A percentile compares a stretch with the other conserved stretches of the same genome.
These are phyloP conservation scores for Furcasterigmium furcatum DNA, from an alignment of 2,329 filamentous ascomycete genomes.

Conservation along the genomic window DNA sequence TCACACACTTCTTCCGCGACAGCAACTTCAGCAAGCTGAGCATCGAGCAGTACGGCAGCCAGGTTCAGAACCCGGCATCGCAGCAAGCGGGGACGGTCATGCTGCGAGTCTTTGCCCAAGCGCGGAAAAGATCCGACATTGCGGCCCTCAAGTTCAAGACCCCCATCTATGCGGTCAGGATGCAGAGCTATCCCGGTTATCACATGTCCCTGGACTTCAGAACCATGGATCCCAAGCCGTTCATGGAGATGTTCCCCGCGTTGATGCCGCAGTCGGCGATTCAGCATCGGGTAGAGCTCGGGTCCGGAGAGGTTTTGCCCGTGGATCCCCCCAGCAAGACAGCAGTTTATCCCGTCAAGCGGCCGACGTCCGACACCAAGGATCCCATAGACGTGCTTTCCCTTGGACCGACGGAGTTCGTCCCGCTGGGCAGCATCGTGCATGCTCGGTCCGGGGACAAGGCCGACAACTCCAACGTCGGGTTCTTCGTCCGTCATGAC, in stretches of 20 bases:
- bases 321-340: neutral
- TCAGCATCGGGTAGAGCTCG: constrained; percentile 18
- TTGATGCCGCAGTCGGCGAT: constrained; percentile 22
- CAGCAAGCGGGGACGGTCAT: constrained; percentile 18
- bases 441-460: constrained; percentile 35
- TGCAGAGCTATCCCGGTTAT: constrained; percentile 38
- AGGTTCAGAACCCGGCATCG: constrained; percentile 12
- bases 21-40: constrained; percentile 29
- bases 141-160: constrained; percentile 19
- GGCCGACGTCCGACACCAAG: constrained; percentile 7
- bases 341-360: neutral
- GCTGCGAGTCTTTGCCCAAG: constrained; percentile 18
- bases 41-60: constrained; percentile 22
- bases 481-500: constrained; percentile 32
- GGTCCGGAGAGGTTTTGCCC: neutral
- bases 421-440: constrained; percentile 26
- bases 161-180: constrained; percentile 31
- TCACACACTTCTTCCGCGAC: constrained; percentile 17
- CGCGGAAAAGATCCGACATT: constrained; percentile 17
- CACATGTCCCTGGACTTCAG: constrained; percentile 41
- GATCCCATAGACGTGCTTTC: constrained; percentile 4
- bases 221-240: constrained; percentile 36
- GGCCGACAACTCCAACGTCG: constrained; percentile 31
- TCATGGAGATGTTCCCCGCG: constrained; percentile 39
- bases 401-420: constrained; percentile 2